Evolutionary conservation across 331 rosid species (phyloP), one percentile per base, ranked within the genome.

Genomic region (Stylosanthes scabra): DNA sequence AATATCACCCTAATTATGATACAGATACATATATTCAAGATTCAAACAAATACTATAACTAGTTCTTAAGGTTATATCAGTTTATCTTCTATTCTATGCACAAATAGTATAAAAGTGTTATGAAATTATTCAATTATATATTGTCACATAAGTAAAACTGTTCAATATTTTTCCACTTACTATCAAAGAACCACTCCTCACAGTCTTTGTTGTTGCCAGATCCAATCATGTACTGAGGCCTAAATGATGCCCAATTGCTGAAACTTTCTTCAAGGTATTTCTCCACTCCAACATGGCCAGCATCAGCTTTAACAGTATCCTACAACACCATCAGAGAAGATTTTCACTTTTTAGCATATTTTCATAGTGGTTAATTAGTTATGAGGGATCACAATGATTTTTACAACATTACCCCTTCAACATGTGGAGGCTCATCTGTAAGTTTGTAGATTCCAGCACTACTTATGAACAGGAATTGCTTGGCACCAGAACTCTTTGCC

Each of bases 121-220:
- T 20, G 25, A 20, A 20, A 20, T 0, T 20, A 20, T 20, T 20
- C 25, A 20, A 20, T 20, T 20, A 20, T 31, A 31, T 31, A 31
- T 31, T 31, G 37, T 31, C 37, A 3, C 37, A 31, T 31, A 31
- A 31, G 37, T 31, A 31, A 31, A 31, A 31, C 5, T 31, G 37
- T 20, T 20, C 25, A 20, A 20, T 20, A 20, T 20, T 63, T 31
- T 31, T 11, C 61, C 39, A 61, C 91, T 89, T 88, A 91, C 97
- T 81, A 61, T 94, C 96, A 41, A 91, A 94, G 85, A 91, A 94
- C 99, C 97, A 94, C 79, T 94, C 99, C 75, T 94, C 97, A 25
- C 96, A 85, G 65, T 94, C 99, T 80, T 94, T 94, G 87, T 91
- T 91, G 91, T 94, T 94, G 82, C 99, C 96, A 14, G 97, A 91